These are phyloP conservation scores for Hippophae gyantsensis DNA, from an alignment of 306 rosid genomes.

Conservation along the genomic window DNA sequence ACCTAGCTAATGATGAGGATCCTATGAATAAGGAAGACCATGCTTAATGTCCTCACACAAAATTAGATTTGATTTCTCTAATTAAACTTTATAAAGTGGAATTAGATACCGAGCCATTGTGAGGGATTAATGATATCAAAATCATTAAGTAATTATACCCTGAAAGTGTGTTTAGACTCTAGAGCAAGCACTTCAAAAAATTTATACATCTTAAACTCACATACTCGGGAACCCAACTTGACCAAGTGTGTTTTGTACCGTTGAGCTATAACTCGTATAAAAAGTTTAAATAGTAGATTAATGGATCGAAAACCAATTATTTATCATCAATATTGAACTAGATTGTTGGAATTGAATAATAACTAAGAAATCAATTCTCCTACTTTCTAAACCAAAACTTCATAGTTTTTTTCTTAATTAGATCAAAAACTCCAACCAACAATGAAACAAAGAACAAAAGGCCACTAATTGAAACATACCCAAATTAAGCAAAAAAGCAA, in stretches of 20 bases:
- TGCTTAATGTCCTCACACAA: constrained; percentile 62
- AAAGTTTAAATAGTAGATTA: not conserved
- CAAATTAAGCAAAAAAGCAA: constrained; percentile 8
- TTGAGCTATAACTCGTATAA: too few species aligned
- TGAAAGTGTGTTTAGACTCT: too few species aligned
- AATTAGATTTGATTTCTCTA: constrained; percentile 41
- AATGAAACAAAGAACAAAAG: constrained; percentile 16
- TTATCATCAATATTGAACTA: not conserved
- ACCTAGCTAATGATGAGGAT: constrained; percentile 92
- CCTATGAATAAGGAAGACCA: constrained; percentile 91
- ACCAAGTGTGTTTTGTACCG: too few species aligned
- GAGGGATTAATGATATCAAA: constrained; percentile 57
- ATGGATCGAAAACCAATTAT: not conserved
- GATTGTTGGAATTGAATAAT: not conserved
- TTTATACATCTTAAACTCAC: too few species aligned
- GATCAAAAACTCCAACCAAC: not conserved
- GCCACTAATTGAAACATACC: constrained; percentile 5
- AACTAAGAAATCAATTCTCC: not conserved
- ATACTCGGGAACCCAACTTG: too few species aligned
- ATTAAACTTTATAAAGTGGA: constrained; percentile 53
- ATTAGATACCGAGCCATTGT: constrained; percentile 74
- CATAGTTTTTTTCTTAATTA: not conserved
- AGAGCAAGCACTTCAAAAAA: too few species aligned
- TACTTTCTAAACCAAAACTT: constrained; percentile 7
- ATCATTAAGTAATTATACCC: too few species aligned